Conservation (phyloP, 495 filamentous ascomycete species). For the Penicillium parvum region DNA sequence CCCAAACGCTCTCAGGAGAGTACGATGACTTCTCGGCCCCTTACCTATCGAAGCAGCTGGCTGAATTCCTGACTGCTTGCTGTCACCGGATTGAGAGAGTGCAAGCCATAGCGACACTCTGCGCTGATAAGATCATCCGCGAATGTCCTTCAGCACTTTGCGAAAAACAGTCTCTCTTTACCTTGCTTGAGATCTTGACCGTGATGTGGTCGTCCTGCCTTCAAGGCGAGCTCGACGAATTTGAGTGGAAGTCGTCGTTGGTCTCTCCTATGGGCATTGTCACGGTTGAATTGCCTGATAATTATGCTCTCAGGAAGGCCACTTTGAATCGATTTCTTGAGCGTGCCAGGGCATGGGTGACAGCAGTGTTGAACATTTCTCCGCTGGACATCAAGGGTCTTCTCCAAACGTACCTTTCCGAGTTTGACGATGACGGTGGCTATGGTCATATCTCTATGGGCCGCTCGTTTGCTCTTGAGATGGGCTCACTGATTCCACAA, state of each 20-base stretch:
- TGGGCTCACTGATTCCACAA: conserved; percentile 81
- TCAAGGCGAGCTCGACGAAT: conserved; percentile 90
- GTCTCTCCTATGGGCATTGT: conserved; percentile 69
- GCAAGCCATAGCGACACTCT: conserved; percentile 74
- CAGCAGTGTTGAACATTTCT: conserved; percentile 71
- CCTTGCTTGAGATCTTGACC: conserved; percentile 82
- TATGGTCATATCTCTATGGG: conserved; percentile 90
- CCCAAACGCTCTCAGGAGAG: conserved; percentile 64
- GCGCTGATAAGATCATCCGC: conserved; percentile 77
- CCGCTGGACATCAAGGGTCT: conserved; percentile 94
- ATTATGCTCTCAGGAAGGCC: conserved; percentile 69
- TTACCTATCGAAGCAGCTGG: conserved; percentile 82
- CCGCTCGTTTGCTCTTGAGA: conserved; percentile 90
- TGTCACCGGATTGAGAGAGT: conserved; percentile 89
- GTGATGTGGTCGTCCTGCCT: conserved; percentile 94
- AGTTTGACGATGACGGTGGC: conserved; percentile 79
- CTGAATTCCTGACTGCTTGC: conserved; percentile 75
- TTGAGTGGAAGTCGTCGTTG: conserved; percentile 77
- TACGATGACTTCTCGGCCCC: conserved; percentile 72
- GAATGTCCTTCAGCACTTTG: conserved; percentile 87
- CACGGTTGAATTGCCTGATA: conserved; percentile 83
- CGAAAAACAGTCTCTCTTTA: conserved; percentile 83
- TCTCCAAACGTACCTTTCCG: conserved; percentile 88
- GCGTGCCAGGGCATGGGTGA: conserved; percentile 76
- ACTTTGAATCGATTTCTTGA: conserved; percentile 76